Conservation (phyloP, 441 rosid species). For the Melastoma candidum region DNA sequence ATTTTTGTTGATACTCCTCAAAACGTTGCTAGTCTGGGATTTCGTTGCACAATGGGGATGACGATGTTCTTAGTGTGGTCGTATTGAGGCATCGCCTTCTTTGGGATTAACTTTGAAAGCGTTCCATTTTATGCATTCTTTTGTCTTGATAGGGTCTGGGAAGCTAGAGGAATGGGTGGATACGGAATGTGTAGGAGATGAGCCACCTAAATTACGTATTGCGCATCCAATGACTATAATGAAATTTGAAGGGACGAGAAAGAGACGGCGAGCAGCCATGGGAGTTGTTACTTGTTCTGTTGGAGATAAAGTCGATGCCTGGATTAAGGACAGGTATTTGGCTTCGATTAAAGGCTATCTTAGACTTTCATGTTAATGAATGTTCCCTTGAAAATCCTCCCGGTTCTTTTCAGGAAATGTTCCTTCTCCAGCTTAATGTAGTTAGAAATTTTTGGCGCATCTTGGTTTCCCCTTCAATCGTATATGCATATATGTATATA, state of each 20-base stretch:
- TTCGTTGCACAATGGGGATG: too few relatives aligned
- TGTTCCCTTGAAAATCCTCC: too few relatives aligned
- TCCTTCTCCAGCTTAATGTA: too few relatives aligned
- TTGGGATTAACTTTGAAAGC: too few relatives aligned
- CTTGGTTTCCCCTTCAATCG: constrained; percentile 2
- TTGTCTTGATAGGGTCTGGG: constrained; percentile 41
- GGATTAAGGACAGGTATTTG: constrained; percentile 70
- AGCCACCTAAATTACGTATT: constrained; percentile 63
- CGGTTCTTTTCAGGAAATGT: too few relatives aligned
- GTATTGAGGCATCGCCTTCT: too few relatives aligned
- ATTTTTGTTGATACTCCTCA: too few relatives aligned
- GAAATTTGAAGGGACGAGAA: constrained; percentile 88
- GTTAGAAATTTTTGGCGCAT: background rate
- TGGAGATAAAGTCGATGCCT: constrained; percentile 89
- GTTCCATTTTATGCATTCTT: constrained; percentile 2
- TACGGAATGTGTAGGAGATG: constrained; percentile 45
- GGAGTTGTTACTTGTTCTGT: constrained; percentile 72
- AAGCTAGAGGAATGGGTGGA: constrained; percentile 83
- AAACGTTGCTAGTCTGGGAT: too few relatives aligned
- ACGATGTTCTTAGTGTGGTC: too few relatives aligned
- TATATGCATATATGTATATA: too few relatives aligned
- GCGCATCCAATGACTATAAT: constrained; percentile 59
- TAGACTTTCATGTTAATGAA: too few relatives aligned
- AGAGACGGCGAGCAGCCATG: constrained; percentile 85
- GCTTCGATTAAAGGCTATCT: background rate